Evolutionary conservation across 1,139 yeast species (phyloP).

Genomic region (Pichia sp.): DNA sequence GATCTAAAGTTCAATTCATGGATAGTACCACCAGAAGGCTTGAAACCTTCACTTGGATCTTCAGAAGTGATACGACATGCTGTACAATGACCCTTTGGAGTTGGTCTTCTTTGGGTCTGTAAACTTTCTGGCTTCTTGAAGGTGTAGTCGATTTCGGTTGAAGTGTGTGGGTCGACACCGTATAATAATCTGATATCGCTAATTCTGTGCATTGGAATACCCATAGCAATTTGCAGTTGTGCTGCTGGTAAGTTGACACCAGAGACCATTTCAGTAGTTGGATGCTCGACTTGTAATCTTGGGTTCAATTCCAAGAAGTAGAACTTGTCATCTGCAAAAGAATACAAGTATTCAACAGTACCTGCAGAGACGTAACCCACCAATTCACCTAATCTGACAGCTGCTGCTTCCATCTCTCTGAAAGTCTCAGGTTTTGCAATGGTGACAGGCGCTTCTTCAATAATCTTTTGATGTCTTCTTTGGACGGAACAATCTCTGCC

Average conservation of each 20-base stretch:
- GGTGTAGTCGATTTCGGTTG: slow-evolving; percentile 86
- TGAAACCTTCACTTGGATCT: slow-evolving; percentile 99
- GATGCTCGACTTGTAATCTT: slow-evolving; percentile 98
- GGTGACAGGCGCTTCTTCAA: slow-evolving; percentile 96
- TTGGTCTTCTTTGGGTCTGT: slow-evolving; percentile 81
- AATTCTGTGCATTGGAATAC: slow-evolving; percentile 93
- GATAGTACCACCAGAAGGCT: slow-evolving; percentile 95
- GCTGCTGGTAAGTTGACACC: slow-evolving; percentile 98
- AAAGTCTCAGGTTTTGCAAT: slow-evolving; percentile 85
- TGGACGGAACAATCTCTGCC: slow-evolving; percentile 98
- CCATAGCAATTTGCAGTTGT: slow-evolving; percentile 98
- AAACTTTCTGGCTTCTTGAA: slow-evolving; percentile 68
- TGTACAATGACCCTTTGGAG: slow-evolving; percentile 96
- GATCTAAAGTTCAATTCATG: slow-evolving; percentile 96
- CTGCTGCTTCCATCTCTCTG: slow-evolving; percentile 90
- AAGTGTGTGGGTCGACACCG: slow-evolving; percentile 92
- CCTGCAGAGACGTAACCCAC: slow-evolving; percentile 99
- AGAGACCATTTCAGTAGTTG: slow-evolving; percentile 98
- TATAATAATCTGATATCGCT: slow-evolving; percentile 86
- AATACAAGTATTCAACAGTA: slow-evolving; percentile 94
- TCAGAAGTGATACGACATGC: slow-evolving; percentile 99
- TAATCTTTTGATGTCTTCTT: slow-evolving; percentile 94
- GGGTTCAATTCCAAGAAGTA: slow-evolving; percentile 96
- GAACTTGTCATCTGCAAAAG: slow-evolving; percentile 89
- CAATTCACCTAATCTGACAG: slow-evolving; percentile 89